Percentiles rank a stretch among this genome's conserved stretches.
phyloP scores from a whole-genome alignment of 257 asterid genomes.

The Coffea canephora region DNA sequence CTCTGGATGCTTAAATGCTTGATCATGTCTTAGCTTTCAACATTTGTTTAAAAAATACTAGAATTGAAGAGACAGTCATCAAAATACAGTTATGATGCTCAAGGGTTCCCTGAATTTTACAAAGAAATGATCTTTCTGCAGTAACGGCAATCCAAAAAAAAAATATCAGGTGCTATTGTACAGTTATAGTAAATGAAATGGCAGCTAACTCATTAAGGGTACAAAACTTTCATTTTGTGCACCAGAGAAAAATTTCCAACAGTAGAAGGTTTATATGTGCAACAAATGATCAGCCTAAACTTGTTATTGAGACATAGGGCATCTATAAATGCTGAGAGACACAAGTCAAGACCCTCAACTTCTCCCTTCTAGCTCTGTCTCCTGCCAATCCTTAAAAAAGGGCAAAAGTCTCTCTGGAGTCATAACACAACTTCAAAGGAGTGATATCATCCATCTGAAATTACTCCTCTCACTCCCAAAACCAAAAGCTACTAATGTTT shows the following conservation, averaged over 20 bases:
- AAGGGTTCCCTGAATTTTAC: neutral
- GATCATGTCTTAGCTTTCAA: neutral
- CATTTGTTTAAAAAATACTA: no score
- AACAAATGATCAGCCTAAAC: neutral
- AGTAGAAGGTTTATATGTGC: neutral
- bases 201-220: neutral
- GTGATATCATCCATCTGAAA: neutral
- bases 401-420: neutral
- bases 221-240: neutral
- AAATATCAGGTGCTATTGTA: neutral
- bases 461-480: neutral
- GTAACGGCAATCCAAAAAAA: neutral
- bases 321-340: neutral
- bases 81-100: no score
- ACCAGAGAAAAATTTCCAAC: neutral
- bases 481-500: neutral
- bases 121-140: neutral
- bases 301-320: neutral
- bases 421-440: neutral
- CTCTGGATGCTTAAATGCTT: neutral
- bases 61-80: no score
- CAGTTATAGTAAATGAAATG: neutral
- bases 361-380: neutral
- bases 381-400: neutral
- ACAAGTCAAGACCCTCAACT: neutral